Evolutionary conservation across 2,329 filamentous ascomycete genomes (phyloP), one percentile per base, ranked within the genome.

Genomic region (Dendrostoma leiphaemia): DNA sequence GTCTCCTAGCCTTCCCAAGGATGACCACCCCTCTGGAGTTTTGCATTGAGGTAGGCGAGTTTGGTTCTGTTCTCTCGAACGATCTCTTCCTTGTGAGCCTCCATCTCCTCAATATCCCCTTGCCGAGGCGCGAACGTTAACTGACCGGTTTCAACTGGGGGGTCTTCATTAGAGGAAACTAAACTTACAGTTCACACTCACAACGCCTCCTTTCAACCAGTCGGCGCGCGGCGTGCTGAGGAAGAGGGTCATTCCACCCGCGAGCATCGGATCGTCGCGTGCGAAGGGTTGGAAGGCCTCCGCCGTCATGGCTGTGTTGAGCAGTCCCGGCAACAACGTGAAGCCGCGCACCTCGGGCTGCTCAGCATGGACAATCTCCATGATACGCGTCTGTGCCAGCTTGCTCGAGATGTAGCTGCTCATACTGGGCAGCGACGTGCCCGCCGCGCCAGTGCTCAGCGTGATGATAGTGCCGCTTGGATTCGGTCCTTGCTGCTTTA

Each of bases 41-140:
- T 58, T 15, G 60, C 60, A 53, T 61, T 61, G 37, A 61, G 34
- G 48, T 59, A 62, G 24, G 59, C 51, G 34, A 55, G 51, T 53
- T 51, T 54, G 43, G 57, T 54, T 47, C 57, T 52, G 38, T 53
- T 53, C 9, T 61, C 59, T 17, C 59, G 23, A 54, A 54, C 24
- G 47, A 61, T 62, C 53, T 60, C 44, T 45, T 61, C 58, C 48
- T 60, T 60, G 49, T 61, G 56, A 13, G 56, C 57, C 48, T 61
- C 60, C 58, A 60, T 62, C 48, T 61, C 60, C 49, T 61, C 57
- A 17, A 62, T 59, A 53, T 61, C 58, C 56, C 56, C 58, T 61
- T 54, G 34, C n/a, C n/a, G n/a, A n/a, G n/a, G n/a, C n/a, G n/a
- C n/a, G 13, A 19, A 46, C 24, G 8, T 19, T 29, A 15, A 26